Conservation (phyloP, 257 asterid species). For the Eucommia ulmoides region DNA sequence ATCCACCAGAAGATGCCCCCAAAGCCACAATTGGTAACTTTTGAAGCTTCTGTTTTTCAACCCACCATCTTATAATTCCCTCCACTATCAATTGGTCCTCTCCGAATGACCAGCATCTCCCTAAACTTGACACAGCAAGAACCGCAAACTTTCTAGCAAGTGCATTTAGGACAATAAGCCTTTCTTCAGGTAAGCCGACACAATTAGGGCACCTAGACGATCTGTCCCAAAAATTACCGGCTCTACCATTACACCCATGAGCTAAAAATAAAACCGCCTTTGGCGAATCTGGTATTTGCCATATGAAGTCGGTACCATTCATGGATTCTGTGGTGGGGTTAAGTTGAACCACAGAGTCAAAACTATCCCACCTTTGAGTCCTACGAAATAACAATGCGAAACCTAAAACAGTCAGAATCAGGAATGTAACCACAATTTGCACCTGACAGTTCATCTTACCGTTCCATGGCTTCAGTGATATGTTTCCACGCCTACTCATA, state of each 20-base stretch:
- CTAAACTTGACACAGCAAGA: constrained; percentile 62
- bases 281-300: constrained; percentile 79
- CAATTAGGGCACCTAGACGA: constrained; percentile 59
- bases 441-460: constrained; percentile 18
- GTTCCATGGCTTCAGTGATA: constrained; percentile 33
- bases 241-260: constrained; percentile 86
- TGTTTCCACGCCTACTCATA: constrained; percentile 35
- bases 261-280: constrained; percentile 79
- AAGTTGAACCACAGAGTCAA: constrained; percentile 39
- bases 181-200: constrained; percentile 91
- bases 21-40: constrained; percentile 65
- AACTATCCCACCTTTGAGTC: constrained; percentile 36
- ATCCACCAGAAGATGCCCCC: constrained; percentile 97
- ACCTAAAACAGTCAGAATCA: constrained; percentile 27
- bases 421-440: constrained; percentile 24
- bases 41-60: constrained; percentile 35
- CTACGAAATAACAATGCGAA: constrained; percentile 28
- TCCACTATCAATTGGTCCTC: constrained; percentile 45
- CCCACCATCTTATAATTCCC: constrained; percentile 59
- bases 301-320: constrained; percentile 62
- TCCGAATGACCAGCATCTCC: constrained; percentile 72
- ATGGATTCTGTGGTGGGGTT: constrained; percentile 49
- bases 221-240: constrained; percentile 85
- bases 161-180: constrained; percentile 70
- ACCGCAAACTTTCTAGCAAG: constrained; percentile 69